Conservation (phyloP, 2,329 filamentous ascomycete genomes). For the Cladobotryum protrusum region DNA sequence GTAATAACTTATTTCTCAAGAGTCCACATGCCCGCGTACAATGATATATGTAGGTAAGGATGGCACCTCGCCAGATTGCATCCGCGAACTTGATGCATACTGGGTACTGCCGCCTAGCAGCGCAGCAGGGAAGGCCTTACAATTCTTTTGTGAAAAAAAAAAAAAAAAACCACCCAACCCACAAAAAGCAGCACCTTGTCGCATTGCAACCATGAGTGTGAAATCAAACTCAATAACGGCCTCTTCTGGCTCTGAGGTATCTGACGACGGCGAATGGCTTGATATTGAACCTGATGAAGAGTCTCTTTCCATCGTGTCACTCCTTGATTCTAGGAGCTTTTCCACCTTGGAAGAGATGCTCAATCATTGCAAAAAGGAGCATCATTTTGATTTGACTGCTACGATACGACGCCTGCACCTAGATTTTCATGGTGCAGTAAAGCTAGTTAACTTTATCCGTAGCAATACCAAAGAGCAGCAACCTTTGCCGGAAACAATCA, state of each 20-base stretch:
- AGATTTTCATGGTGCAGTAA: conserved; percentile 69
- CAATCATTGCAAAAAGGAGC: conserved; percentile 58
- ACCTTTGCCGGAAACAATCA: conserved; percentile 51
- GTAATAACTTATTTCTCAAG: neutral
- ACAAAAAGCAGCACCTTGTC: neutral
- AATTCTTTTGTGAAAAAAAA: neutral
- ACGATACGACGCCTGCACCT: conserved; percentile 52
- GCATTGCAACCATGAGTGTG: conserved; percentile 5
- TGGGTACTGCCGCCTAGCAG: no score
- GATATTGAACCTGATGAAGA: conserved; percentile 59
- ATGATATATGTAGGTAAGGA: neutral
- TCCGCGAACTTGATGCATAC: neutral
- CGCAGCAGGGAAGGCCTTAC: no score
- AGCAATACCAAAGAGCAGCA: conserved; percentile 38
- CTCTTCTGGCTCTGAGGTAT: conserved; percentile 3
- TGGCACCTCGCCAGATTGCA: conserved; percentile 1
- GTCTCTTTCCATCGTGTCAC: conserved; percentile 54
- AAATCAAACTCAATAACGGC: conserved; percentile 2
- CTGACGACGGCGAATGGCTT: conserved; percentile 44
- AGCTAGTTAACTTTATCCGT: conserved; percentile 66
- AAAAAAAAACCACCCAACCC: neutral
- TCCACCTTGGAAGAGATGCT: conserved; percentile 60
- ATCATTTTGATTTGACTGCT: conserved; percentile 60
- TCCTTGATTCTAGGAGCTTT: conserved; percentile 63
- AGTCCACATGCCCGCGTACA: neutral